Base-by-base conservation (phyloP, 192 early-diverging fungal species). In the Globomyces pollinis-pini region DNA sequence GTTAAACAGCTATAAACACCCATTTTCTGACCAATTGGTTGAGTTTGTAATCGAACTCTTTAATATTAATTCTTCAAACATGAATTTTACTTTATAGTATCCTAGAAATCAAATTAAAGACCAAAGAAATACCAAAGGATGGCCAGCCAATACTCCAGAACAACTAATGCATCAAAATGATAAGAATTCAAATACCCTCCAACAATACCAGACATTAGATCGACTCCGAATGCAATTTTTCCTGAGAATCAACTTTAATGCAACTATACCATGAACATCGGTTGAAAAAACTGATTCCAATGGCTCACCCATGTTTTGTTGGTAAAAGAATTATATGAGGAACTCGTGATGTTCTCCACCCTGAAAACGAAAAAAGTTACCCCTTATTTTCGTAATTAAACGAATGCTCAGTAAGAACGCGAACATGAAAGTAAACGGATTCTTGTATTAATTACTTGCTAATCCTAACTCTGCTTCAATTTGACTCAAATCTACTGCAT, bases 121-220 rank as follows among this genome's bases (percentile, higher is more conserved):
- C n/a, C n/a, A n/a, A n/a, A n/a, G n/a, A n/a, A 63, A 35, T 68
- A 77, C 75, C 57, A 77, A 36, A 8, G 75, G 75, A 64, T 77
- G 75, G 5, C 75, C 75, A n/a, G 72, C 70, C 31, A 77, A 41
- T 36, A 77, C 69, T 30, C 75, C 75, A 9, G 68, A 64, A 20
- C 50, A 67, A n/a, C 75, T 70, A 24, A 2, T 21, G n/a, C n/a
- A n/a, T n/a, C n/a, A n/a, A n/a, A n/a, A 6, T 18, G 16, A 2
- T 50, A 38, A 36, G 2, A 39, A 9, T 6, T 39, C 13, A 50
- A 21, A 3, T 34, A 64, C 42, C 68, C 68, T 61, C 68, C 68
- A 26, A 65, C 50, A 30, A 70, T 70, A 2, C 68, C 68, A 12
- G 68, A 58, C 3, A 53, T 55, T 36, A 70, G 57, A 31, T 70